These are phyloP conservation scores for Coemansia sp. DNA, from an alignment of 192 early-diverging fungal species.

Conservation along the genomic window DNA sequence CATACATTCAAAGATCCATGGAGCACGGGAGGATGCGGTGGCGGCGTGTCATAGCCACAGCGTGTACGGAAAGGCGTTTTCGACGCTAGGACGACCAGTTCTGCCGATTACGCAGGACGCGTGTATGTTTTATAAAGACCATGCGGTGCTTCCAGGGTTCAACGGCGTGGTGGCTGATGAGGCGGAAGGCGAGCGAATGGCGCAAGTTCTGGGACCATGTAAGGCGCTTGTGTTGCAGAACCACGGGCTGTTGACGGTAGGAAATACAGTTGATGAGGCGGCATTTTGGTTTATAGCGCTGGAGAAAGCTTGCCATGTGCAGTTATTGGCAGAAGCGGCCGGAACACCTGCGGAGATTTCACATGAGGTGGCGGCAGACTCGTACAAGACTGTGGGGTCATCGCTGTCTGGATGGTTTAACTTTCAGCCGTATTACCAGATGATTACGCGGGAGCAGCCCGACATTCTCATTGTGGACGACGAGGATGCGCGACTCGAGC, in stretches of 20 bases:
- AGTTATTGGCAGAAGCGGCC: conserved; percentile 58
- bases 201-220: conserved; percentile 48
- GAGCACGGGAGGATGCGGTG: conserved; percentile 47
- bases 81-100: conserved; percentile 44
- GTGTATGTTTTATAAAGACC: conserved; percentile 60
- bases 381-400: conserved; percentile 36
- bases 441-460: conserved; percentile 41
- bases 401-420: conserved; percentile 48
- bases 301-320: conserved; percentile 58
- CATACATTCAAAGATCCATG: conserved; percentile 62
- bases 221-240: conserved; percentile 62
- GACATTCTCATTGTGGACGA: conserved; percentile 40
- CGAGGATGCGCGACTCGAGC: conserved; percentile 18
- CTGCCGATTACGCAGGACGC: conserved; percentile 63
- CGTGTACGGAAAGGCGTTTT: conserved; percentile 63
- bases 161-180: conserved; percentile 59
- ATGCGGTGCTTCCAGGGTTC: conserved; percentile 57
- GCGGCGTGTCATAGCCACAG: conserved; percentile 64
- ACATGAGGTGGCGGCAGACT: conserved; percentile 31
- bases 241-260: conserved; percentile 63
- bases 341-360: conserved; percentile 30
- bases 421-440: conserved; percentile 52
- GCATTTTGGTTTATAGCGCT: conserved; percentile 61
- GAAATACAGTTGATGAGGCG: conserved; percentile 56
- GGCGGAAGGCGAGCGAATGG: conserved; percentile 60